These are phyloP conservation scores for Chalciporus sphaerocephalus DNA, from an alignment of 768 basidiomycete genomes.

Conservation along the genomic window DNA sequence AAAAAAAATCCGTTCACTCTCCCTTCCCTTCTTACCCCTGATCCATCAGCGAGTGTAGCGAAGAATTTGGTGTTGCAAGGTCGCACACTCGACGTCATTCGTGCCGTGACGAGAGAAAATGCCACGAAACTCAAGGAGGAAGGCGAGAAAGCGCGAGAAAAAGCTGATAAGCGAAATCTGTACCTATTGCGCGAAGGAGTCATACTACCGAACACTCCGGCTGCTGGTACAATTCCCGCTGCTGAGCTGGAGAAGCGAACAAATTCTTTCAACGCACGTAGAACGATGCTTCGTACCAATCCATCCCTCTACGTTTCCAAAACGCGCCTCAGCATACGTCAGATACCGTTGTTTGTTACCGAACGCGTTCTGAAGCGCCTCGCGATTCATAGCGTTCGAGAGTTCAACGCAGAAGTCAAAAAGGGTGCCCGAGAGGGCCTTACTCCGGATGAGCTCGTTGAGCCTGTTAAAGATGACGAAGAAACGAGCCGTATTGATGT, in stretches of 20 bases:
- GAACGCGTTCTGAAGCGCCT: slow-evolving; percentile 89
- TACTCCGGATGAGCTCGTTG: slow-evolving; percentile 65
- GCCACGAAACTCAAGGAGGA: slow-evolving; percentile 87
- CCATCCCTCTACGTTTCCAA: slow-evolving; percentile 92
- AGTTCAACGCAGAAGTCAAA: slow-evolving; percentile 78
- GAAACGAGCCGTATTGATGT: slow-evolving; percentile 26
- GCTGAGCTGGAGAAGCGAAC: slow-evolving; percentile 85
- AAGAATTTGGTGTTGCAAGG: slow-evolving; percentile 86
- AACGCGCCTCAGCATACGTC: slow-evolving; percentile 90
- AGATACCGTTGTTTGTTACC: slow-evolving; percentile 85
- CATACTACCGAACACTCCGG: slow-evolving; percentile 83
- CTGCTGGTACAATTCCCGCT: slow-evolving; percentile 62
- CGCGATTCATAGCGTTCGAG: slow-evolving; percentile 71
- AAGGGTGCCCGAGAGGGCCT: slow-evolving; percentile 55
- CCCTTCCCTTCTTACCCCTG: slow-evolving; percentile 87
- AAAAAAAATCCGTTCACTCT: slow-evolving; percentile 88
- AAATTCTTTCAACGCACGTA: slow-evolving; percentile 79
- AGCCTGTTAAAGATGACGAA: slow-evolving; percentile 32
- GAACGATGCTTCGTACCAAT: slow-evolving; percentile 80
- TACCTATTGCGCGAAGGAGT: slow-evolving; percentile 97
- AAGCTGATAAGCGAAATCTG: slow-evolving; percentile 92
- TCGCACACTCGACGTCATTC: slow-evolving; percentile 83
- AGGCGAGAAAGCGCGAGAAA: slow-evolving; percentile 77
- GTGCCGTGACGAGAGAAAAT: slow-evolving; percentile 86
- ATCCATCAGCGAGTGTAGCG: slow-evolving; percentile 83